Conservation (phyloP, 768 basidiomycete genomes). For the Boletus sp. region DNA sequence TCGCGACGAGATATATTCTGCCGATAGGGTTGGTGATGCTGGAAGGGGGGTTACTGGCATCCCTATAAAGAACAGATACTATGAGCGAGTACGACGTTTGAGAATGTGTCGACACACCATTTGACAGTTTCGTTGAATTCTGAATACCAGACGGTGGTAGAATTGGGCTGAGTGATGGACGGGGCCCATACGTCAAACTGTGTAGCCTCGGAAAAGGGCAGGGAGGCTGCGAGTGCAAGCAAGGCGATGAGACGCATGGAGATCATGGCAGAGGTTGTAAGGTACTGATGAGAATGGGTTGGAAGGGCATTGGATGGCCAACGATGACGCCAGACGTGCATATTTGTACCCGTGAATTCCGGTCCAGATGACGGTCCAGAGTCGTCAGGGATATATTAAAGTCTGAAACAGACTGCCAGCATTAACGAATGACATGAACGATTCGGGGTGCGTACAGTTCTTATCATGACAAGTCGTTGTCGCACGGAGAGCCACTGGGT, state of each 20-base stretch:
- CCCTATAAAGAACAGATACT: conserved; percentile 22
- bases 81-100: neutral
- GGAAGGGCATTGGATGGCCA: neutral
- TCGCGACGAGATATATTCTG: conserved; percentile 26
- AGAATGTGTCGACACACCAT: conserved; percentile 24
- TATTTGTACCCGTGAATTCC: conserved; percentile 2
- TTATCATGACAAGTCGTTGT: neutral
- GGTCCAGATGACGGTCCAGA: neutral
- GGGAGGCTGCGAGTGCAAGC: conserved; percentile 8
- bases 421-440: too few relatives aligned
- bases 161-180: conserved; percentile 21
- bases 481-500: too few relatives aligned
- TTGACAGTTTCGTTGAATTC: conserved; percentile 18
- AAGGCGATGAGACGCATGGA: neutral
- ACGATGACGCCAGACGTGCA: neutral
- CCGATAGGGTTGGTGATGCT: conserved; percentile 34
- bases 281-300: neutral
- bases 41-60: conserved; percentile 23
- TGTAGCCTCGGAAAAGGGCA: conserved; percentile 6
- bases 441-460: neutral
- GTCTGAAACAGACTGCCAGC: neutral
- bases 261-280: conserved; percentile 1
- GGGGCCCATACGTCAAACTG: conserved; percentile 27
- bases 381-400: neutral
- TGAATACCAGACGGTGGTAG: conserved; percentile 21